Conservation (phyloP, 345 rosid genomes). For the Boechera divaricarpa region DNA sequence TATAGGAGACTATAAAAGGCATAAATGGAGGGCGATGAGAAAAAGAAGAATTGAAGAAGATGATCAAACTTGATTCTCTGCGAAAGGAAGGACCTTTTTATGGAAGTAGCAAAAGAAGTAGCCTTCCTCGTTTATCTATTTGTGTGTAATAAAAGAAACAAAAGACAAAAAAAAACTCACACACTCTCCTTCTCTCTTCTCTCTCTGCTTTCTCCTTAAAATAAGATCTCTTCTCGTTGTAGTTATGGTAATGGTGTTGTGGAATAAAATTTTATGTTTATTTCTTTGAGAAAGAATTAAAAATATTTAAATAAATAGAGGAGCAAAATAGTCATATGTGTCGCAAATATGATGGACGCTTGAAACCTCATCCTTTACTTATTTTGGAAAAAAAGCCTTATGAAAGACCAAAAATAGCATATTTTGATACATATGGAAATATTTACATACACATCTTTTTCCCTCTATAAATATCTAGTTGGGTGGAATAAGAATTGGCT, state of each 20-base stretch:
- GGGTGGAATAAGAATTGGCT: constrained; percentile 15
- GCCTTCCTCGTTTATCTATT: constrained; percentile 47
- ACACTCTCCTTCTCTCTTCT: constrained; percentile 8
- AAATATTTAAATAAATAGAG: constrained; percentile 13
- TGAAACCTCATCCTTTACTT: constrained; percentile 52
- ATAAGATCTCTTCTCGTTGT: constrained; percentile 45
- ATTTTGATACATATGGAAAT: constrained; percentile 35
- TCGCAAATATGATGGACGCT: constrained; percentile 42
- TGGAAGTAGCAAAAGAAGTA: constrained; percentile 42
- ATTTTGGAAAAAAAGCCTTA: constrained; percentile 56
- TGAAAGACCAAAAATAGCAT: constrained; percentile 37
- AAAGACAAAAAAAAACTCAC: constrained; percentile 30
- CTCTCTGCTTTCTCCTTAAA: constrained; percentile 41
- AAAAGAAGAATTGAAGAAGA: constrained; percentile 21
- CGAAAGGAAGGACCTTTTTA: constrained; percentile 40
- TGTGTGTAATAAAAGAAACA: constrained; percentile 45
- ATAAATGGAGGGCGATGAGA: constrained; percentile 19
- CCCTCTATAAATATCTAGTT: constrained; percentile 33
- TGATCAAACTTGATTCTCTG: constrained; percentile 51
- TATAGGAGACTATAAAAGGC: constrained; percentile 4
- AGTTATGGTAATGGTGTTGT: constrained; percentile 41
- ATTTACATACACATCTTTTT: constrained; percentile 38
- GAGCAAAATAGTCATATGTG: constrained; percentile 40
- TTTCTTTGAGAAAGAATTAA: constrained; percentile 19
- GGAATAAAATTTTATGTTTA: background rate